Evolutionary conservation across 2,329 filamentous ascomycete genomes (phyloP).

Genomic region (Alternaria triticina): DNA sequence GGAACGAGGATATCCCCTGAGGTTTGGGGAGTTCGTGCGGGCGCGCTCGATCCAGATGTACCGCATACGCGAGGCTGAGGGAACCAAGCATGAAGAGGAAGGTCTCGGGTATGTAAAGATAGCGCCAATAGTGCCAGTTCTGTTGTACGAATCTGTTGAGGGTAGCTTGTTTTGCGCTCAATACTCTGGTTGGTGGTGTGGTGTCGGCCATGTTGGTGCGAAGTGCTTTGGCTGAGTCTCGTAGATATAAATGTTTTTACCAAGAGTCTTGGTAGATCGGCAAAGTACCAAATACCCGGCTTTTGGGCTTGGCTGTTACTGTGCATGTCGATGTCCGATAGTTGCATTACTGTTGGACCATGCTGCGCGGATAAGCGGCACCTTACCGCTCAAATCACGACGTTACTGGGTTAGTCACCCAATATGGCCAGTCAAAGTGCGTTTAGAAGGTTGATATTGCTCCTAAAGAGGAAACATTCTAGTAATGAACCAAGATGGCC

Average conservation of each 20-base stretch:
- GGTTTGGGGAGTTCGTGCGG: background rate
- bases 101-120: background rate
- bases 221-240: rapidly evolving
- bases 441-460: background rate
- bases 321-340: background rate
- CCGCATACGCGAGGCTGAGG: background rate
- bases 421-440: background rate
- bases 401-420: background rate
- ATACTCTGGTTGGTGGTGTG: background rate
- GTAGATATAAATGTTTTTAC: background rate
- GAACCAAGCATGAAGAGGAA: background rate
- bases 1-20: background rate
- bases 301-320: background rate
- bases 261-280: background rate
- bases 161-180: background rate
- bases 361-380: background rate
- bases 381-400: background rate
- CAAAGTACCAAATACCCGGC: background rate
- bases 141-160: background rate
- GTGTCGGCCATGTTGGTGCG: background rate
- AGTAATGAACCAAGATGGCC: background rate
- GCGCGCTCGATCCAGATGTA: background rate
- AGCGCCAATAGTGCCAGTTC: background rate
- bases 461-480: background rate
- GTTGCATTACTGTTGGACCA: background rate